phyloP scores from a whole-genome alignment of 148 eudicot species.

The Rhododendron molle region DNA sequence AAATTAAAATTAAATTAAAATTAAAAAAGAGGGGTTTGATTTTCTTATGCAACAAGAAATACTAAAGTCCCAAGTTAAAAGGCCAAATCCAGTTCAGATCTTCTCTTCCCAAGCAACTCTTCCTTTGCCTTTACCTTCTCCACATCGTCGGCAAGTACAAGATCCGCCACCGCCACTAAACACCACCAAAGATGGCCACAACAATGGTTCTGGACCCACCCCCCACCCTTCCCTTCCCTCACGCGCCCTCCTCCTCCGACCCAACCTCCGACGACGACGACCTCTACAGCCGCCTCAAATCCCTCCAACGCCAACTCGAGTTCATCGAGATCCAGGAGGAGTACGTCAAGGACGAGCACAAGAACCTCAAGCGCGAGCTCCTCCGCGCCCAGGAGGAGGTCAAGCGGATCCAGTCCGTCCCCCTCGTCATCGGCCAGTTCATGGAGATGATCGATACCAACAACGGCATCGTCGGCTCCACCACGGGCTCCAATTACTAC shows the following conservation, averaged over 20 bases:
- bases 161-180: neutral
- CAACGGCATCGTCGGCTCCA: slow-evolving; percentile 82
- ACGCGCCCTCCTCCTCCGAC: slow-evolving; percentile 11
- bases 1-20: too few species aligned
- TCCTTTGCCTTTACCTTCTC: neutral
- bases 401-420: slow-evolving; percentile 80
- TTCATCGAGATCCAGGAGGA: slow-evolving; percentile 85
- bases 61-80: neutral
- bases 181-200: slow-evolving; percentile 34
- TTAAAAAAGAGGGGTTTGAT: too few species aligned
- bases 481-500: slow-evolving; percentile 84
- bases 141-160: neutral
- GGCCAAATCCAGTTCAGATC: neutral
- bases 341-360: slow-evolving; percentile 84
- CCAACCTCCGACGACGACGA: slow-evolving; percentile 50
- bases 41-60: neutral
- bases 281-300: slow-evolving; percentile 58
- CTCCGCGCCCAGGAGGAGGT: slow-evolving; percentile 87
- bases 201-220: slow-evolving; percentile 58
- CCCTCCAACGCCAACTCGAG: slow-evolving; percentile 63
- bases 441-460: slow-evolving; percentile 91
- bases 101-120: neutral
- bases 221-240: slow-evolving; percentile 7
- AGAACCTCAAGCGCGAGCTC: slow-evolving; percentile 73
- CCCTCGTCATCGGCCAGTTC: slow-evolving; percentile 85